Evolutionary conservation across 2,329 filamentous ascomycete genomes (phyloP).

Genomic region (Fusarium fujikuroi): DNA sequence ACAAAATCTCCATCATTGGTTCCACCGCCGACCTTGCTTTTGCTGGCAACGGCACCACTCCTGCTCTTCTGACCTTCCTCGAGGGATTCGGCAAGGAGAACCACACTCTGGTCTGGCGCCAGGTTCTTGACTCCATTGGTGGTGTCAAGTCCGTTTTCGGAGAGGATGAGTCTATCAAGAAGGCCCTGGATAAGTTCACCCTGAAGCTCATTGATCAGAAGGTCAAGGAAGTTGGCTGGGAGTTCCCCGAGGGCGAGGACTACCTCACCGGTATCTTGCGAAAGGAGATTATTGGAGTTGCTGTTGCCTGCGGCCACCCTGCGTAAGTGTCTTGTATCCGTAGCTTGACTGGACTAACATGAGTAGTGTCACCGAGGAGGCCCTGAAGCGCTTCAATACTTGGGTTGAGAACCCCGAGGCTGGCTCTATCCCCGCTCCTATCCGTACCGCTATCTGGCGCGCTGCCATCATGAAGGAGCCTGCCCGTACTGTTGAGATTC

Average conservation of each 20-base stretch:
- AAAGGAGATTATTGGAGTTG: constrained; percentile 80
- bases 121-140: constrained; percentile 80
- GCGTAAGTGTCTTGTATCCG: constrained; percentile 61
- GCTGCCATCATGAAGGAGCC: constrained; percentile 78
- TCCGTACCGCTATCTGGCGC: constrained; percentile 83
- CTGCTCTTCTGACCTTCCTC: constrained; percentile 83
- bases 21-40: constrained; percentile 91
- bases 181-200: constrained; percentile 80
- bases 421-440: constrained; percentile 80
- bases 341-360: constrained; percentile 34
- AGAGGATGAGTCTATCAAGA: constrained; percentile 76
- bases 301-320: constrained; percentile 80
- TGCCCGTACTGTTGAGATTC: constrained; percentile 73
- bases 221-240: constrained; percentile 85
- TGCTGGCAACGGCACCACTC: constrained; percentile 84
- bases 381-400: constrained; percentile 80
- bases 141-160: constrained; percentile 88
- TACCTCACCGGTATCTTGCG: constrained; percentile 86
- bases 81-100: constrained; percentile 85
- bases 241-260: constrained; percentile 80
- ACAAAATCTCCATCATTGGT: constrained; percentile 92
- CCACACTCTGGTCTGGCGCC: constrained; percentile 89
- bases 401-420: constrained; percentile 76
- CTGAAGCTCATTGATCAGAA: constrained; percentile 80
- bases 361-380: constrained; percentile 74